Base-by-base conservation (phyloP, 2,329 filamentous ascomycete genomes). In the Talaromyces piceae region DNA sequence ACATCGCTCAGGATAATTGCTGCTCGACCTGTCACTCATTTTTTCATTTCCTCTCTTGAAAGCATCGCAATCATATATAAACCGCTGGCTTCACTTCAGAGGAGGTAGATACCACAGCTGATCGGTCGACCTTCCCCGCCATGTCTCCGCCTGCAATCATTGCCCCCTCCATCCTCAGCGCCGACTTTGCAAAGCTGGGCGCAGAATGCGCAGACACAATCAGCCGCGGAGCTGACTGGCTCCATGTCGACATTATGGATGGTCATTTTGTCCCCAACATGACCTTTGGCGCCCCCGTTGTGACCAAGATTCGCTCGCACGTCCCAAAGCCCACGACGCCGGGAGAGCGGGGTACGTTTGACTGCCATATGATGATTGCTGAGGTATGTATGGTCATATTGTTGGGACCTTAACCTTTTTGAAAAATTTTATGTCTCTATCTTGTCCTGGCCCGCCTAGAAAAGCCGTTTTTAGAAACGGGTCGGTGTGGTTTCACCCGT, bases 291-390 rank as follows among this genome's bases (percentile, higher is more conserved):
- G 84, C 91, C 18, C 91, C 91, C 4, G 90, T 98, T 31, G 93
- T 98, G 43, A 91, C 89, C 60, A 95, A 91, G 76, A 93, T 98
- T 63, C 84, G 93, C 56, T 77, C 81, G 43, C 87, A 95, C 63
- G 91, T 98, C 62, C 84, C 88, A 52, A 78, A 79, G 59, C 91
- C 90, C 3, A 77, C 77, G 37, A 75, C 79, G 47, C 79, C 79
- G 28, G 77, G 86, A 59, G 90, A 87, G 49, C 87, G 84, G 61
- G 93, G 93, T 56, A 97, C 91, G 12, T 98, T 98, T 68, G 93
- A 98, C 73, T 98, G 93, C 79, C 93, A 98, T 73, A 97, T 98
- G 93, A 98, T 98, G 93, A 95, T 98, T 67, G 84, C 89, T 63
- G 91, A 98, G 86, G 88, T 91, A 77, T 60, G 72, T 54, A 16